Evolutionary conservation across 2,329 filamentous ascomycete species (phyloP), one percentile per base, ranked within the genome.

Genomic region (Calycina herbarum): DNA sequence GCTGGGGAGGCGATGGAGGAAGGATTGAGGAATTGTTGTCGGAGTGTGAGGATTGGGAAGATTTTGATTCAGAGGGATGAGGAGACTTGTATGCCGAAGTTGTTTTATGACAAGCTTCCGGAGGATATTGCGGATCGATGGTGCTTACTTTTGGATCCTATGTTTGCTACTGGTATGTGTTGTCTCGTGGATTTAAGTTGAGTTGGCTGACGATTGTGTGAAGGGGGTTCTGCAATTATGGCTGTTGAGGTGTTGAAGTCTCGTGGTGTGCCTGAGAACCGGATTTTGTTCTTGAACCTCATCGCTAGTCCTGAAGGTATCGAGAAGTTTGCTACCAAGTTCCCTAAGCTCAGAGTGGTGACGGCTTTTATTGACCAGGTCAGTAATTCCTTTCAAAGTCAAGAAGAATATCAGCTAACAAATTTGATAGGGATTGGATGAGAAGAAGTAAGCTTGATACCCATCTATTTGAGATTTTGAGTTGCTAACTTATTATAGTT

Each of bases 1-100:
- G 95, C 95, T 13, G 95, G 95, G 61, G 95, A 99, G 80, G 92
- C 94, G 66, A 99, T 99, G 95, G 95, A 99, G 80, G 93, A 98
- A 79, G 95, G 94, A 1, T 82, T 99, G 67, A 86, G 95, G 67
- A 94, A 99, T 79, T 99, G 95, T 81, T 99, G 95, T 80, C 90
- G 95, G 62, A 96, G 92, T n/a, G 95, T 99, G 59, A 86, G 95
- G 69, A 99, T 99, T 75, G 95, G 95, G 70, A 99, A 99, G 83
- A 99, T 99, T 69, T 82, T 99, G 73, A 99, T 99, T 75, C 95
- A 99, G 80, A 85, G 95, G 64, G 95, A 99, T 73, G 95, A 99
- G 79, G 95, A 98, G 80, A 98, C 95, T 0, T 86, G 90, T 63
- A 86, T 90, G 81, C 95, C 95, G 13, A 95, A 93, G 78, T 85